Conservation (phyloP, 768 basidiomycete species). For the Lentinula sp. region DNA sequence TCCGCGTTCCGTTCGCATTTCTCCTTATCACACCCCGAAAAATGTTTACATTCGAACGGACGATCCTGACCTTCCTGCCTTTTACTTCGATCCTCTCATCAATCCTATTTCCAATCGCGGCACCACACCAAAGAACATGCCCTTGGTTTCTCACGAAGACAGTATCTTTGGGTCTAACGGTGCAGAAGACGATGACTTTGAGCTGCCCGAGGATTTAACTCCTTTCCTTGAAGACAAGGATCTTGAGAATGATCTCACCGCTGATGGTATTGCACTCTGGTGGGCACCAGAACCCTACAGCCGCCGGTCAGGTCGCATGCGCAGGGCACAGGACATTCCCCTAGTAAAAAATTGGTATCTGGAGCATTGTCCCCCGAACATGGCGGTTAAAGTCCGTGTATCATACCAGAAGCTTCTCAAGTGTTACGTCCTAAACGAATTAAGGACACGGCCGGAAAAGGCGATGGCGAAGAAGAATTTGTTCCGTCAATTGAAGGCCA, state of each 20-base stretch:
- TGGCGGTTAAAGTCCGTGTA: constrained; percentile 96
- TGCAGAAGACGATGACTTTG: constrained; percentile 82
- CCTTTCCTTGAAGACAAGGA: constrained; percentile 80
- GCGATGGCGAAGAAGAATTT: constrained; percentile 98
- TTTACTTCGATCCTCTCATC: constrained; percentile 98
- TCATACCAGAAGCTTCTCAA: constrained; percentile 98
- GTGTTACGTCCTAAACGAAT: constrained; percentile 91
- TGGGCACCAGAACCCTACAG: constrained; percentile 98
- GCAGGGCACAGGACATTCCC: constrained; percentile 92
- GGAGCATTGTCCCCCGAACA: constrained; percentile 95
- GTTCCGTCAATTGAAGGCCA: constrained; percentile 94
- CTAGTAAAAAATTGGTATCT: constrained; percentile 98
- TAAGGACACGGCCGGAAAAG: constrained; percentile 85
- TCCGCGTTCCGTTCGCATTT: constrained; percentile 89
- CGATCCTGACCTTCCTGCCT: constrained; percentile 97
- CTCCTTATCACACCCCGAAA: constrained; percentile 89
- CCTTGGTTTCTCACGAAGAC: constrained; percentile 86
- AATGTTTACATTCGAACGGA: constrained; percentile 99
- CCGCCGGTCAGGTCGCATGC: constrained; percentile 85
- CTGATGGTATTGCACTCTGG: constrained; percentile 96
- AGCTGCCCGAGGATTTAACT: constrained; percentile 67
- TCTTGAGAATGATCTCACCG: constrained; percentile 85
- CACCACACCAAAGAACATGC: constrained; percentile 74
- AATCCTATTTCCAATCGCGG: constrained; percentile 95
- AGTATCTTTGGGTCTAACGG: constrained; percentile 86